Evolutionary conservation across 768 basidiomycete species (phyloP), one percentile per base, ranked within the genome.

Genomic region (Hydnomerulius pinastri): DNA sequence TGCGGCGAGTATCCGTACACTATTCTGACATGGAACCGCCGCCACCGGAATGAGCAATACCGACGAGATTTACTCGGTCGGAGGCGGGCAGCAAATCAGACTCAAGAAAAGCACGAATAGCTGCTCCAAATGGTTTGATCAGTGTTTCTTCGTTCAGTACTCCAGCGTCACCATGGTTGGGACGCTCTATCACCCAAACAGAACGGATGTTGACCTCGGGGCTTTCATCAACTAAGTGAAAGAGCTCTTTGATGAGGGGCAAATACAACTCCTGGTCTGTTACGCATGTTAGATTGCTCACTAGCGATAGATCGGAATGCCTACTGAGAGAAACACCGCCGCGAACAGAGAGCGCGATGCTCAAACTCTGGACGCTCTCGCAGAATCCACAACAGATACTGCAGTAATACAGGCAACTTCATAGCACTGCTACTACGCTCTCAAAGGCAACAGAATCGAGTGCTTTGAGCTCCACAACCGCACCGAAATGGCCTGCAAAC

Each of bases 401-500:
- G 65, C 51, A 43, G 9, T 51, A 58, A 62, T 68, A 51, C 46
- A 76, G 80, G 48, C 59, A 64, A 12, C 36, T 86, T 37, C 80
- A 82, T 52, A 71, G 71, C 6, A 75, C 80, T n/a, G 57, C 62
- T 4, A 51, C 62, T 8, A 64, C 59, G 10, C 69, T 67, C 45
- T 70, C 60, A 46, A 70, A 53, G 56, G 59, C 62, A 4, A 17
- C 57, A 27, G 47, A 47, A 36, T 37, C 58, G 13, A 55, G 35
- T 25, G 51, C 53, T 30, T 55, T 69, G n/a, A 25, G 56, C 23
- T 51, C 63, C 4, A 51, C 62, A 8, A 48, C 63, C 13, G 60
- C 73, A 32, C 53, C 74, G 10, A 86, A 88, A 79, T 97, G 95
- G 95, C 83, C 83, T 4, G 85, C 95, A 40, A 76, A 79, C 53